Evolutionary conservation across 306 rosid species (phyloP), one percentile per base, ranked within the genome.

Genomic region (Coriaria nepalensis): DNA sequence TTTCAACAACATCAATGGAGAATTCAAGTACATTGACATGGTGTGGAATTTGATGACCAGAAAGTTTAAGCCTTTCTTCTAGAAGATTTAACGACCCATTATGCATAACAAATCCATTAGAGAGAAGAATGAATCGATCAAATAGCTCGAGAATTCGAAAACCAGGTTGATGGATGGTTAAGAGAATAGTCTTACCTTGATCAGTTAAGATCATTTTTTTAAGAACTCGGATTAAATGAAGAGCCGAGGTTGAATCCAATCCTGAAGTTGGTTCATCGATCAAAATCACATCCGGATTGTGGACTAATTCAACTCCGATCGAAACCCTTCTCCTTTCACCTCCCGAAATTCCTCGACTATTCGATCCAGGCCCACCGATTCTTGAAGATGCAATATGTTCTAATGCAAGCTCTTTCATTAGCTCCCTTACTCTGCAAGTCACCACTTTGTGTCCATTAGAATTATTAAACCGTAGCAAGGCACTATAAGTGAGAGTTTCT

Each of bases 231-330:
- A 84, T 62, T 10, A 88, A 80, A 34, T 68, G 80, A 67, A 88
- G 75, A 49, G 97, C 97, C 57, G 97, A 88, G 59, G 81, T 93
- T 51, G 97, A 88, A 73, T 88, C 97, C 83, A 88, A 60, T 5
- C 97, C 97, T 43, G 97, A 88, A 62, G 97, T 88, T 56, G 97
- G 93, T 59, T 88, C 97, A 52, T 88, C 97, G 42, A 88, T 84
- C 72, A 88, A 61, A 53, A 88, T 60, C 65, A 84, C 81, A 33
- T 74, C 84, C 42, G 97, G 97, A 50, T 84, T 90, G 63, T 88
- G 97, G 60, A 88, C 95, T 45, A 88, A 65, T 65, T 81, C 97
- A 39, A 84, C 95, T 53, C 95, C 97, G 45, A 88, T 84, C 7
- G 95, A 88, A 65, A 88, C 97, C 50, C 97, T 65, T 7, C 97